These are phyloP conservation scores for Leptographium procerum DNA, from an alignment of 2,329 filamentous ascomycete species.

Conservation along the genomic window DNA sequence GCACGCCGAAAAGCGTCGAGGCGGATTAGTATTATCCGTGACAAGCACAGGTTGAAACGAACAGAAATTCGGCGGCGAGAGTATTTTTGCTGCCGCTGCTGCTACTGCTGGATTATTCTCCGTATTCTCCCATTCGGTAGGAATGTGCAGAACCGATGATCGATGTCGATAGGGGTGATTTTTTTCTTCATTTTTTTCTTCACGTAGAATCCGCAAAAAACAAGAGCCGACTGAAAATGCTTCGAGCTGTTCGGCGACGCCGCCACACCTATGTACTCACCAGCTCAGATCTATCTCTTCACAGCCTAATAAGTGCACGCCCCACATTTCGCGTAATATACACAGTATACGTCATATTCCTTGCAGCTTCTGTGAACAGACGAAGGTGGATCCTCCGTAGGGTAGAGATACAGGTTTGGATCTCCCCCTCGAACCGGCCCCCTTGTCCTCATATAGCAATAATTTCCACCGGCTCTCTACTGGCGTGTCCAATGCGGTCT, in stretches of 20 bases:
- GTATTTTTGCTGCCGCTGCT: no score
- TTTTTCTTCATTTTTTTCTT: not conserved
- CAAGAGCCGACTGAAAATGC: no score
- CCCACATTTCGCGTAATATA: not conserved
- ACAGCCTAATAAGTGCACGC: no score
- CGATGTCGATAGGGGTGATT: not conserved
- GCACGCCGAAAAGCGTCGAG: not conserved
- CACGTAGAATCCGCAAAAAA: no score
- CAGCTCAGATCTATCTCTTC: no score
- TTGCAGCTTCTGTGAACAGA: no score
- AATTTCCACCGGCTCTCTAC: slow-evolving; percentile 11
- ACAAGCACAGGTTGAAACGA: no score
- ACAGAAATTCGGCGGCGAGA: no score
- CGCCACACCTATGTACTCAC: not conserved
- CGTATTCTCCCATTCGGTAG: not conserved
- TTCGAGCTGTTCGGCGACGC: not conserved
- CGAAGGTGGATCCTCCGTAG: no score
- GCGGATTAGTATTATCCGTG: no score
- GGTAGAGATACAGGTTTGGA: not conserved
- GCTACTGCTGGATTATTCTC: no score
- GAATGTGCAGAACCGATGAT: not conserved
- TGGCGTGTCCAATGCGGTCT: slow-evolving; percentile 19
- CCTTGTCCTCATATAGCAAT: not conserved
- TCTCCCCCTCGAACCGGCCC: not conserved
- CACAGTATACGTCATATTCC: not conserved